Conservation (phyloP, 2,329 filamentous ascomycete species). For the Trichoderma sp. region DNA sequence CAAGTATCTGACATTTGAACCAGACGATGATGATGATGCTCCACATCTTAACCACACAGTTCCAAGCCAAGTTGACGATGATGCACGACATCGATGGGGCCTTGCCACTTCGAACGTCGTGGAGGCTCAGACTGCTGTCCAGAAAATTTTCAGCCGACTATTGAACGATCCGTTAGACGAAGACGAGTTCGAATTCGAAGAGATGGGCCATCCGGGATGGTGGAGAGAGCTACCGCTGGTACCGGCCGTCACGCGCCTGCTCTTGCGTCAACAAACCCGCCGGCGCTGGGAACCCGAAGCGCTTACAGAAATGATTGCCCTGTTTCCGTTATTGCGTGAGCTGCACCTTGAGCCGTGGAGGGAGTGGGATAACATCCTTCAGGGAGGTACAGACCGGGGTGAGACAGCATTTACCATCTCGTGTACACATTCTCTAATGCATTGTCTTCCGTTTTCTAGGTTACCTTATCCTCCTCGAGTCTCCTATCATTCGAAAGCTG, state of each 20-base stretch:
- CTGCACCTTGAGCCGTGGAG: slow-evolving; percentile 45
- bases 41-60: background rate
- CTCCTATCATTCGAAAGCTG: background rate
- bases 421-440: background rate
- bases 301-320: slow-evolving; percentile 38
- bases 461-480: background rate
- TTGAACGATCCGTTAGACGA: slow-evolving; percentile 28
- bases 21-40: slow-evolving; percentile 14
- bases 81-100: slow-evolving; percentile 22
- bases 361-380: slow-evolving; percentile 32
- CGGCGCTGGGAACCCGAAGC: slow-evolving; percentile 37
- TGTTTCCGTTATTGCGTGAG: slow-evolving; percentile 41
- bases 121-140: slow-evolving; percentile 7
- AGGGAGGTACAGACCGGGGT: background rate
- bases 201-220: background rate
- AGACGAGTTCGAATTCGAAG: background rate
- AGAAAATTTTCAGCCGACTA: slow-evolving; percentile 33
- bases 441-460: background rate
- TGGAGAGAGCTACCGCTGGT: slow-evolving; percentile 32
- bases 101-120: slow-evolving; percentile 21
- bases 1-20: slow-evolving; percentile 34
- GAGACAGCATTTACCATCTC: background rate
- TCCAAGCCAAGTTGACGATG: background rate
- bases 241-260: slow-evolving; percentile 39
- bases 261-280: slow-evolving; percentile 43